Evolutionary conservation across 129 eudicot species (phyloP).

Genomic region (Lactuca sativa): DNA sequence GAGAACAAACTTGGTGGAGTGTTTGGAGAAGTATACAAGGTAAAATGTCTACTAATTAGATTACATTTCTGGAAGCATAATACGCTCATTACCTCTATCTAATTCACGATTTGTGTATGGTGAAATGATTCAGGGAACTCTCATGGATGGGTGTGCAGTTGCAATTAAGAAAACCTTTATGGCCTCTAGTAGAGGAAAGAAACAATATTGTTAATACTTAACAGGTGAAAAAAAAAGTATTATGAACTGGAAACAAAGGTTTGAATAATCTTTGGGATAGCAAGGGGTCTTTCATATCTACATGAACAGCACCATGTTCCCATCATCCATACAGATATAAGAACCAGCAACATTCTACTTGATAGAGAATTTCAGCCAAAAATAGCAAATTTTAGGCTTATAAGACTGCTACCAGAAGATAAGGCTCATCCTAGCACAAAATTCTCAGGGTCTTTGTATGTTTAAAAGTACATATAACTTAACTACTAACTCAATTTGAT

Average conservation of each 20-base stretch:
- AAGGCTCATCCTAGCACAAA: slow-evolving; percentile 45
- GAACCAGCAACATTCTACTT: slow-evolving; percentile 32
- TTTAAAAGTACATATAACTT: no score
- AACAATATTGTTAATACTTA: no score
- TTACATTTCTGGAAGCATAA: not conserved
- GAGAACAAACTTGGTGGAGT: slow-evolving; percentile 37
- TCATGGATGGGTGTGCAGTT: slow-evolving; percentile 40
- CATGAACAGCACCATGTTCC: no score
- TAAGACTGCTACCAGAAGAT: slow-evolving; percentile 43
- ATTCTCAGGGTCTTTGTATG: slow-evolving; percentile 52
- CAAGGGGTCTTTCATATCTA: no score
- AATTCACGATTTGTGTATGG: not conserved
- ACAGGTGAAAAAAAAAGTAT: slow-evolving; percentile 37
- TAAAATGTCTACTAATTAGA: not conserved
- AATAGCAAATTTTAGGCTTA: slow-evolving; percentile 36
- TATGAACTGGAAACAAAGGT: slow-evolving; percentile 45
- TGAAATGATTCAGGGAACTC: slow-evolving; percentile 30
- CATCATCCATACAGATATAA: no score
- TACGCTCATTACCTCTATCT: not conserved
- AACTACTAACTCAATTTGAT: no score
- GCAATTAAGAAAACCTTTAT: slow-evolving; percentile 40
- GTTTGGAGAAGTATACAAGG: slow-evolving; percentile 42
- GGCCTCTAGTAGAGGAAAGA: slow-evolving; percentile 32
- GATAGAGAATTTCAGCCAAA: not conserved
- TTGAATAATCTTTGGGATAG: no score